These are phyloP conservation scores for Suillus clintonianus DNA, from an alignment of 768 basidiomycete species.

Conservation along the genomic window DNA sequence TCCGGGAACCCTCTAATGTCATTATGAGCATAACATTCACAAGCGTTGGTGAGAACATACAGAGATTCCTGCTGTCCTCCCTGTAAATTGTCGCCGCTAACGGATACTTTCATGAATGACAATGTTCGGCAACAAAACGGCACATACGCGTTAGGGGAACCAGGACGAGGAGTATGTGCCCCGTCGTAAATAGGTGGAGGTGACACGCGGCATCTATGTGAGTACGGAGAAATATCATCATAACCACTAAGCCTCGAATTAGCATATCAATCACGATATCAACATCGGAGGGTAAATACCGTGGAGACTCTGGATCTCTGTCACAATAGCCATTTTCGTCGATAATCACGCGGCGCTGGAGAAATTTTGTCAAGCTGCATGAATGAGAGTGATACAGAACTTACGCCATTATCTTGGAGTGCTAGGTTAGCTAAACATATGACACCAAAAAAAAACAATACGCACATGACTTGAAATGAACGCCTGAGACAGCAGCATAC, in stretches of 20 bases:
- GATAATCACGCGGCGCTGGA: neutral
- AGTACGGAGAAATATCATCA: neutral
- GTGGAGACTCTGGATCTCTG: neutral
- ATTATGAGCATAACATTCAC: constrained; percentile 4
- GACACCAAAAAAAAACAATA: neutral
- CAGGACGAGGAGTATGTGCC: neutral
- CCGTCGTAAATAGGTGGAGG: neutral
- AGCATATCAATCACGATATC: neutral
- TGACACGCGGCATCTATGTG: neutral
- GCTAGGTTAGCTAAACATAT: neutral
- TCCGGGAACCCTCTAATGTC: constrained; percentile 41
- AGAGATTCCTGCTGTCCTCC: neutral
- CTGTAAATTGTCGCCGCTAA: neutral
- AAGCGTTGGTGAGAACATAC: neutral
- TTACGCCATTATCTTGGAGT: neutral
- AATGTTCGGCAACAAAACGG: no score
- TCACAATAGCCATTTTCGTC: neutral
- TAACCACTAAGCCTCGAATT: neutral
- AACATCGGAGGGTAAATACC: neutral
- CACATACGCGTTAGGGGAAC: neutral
- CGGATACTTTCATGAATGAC: neutral
- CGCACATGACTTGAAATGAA: constrained; percentile 19
- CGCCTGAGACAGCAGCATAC: constrained; percentile 14
- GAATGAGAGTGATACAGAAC: neutral
- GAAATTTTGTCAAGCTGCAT: neutral